Percentiles rank a stretch among this genome's conserved stretches.
phyloP scores from a whole-genome alignment of 192 early-diverging fungal species.

The Chytriomyces sp. region DNA sequence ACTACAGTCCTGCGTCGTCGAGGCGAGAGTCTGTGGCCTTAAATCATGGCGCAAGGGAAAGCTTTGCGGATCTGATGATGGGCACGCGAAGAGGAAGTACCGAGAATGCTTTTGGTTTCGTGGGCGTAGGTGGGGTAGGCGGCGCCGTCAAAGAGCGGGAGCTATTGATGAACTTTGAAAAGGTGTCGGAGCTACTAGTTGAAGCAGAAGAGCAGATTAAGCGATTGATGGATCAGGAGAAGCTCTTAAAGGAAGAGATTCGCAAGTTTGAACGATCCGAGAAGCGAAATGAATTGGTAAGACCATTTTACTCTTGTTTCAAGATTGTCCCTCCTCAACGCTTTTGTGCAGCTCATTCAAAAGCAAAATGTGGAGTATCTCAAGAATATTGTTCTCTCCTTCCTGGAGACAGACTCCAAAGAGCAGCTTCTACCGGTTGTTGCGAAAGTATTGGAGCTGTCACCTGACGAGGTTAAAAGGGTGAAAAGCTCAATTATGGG shows the following conservation, averaged over 20 bases:
- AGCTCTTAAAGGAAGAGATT: conserved; percentile 59
- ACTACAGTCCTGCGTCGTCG: conserved; percentile 9
- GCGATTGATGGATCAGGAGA: conserved; percentile 15
- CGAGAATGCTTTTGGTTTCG: background rate
- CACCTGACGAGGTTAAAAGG: conserved; percentile 27
- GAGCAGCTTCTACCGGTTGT: conserved; percentile 32
- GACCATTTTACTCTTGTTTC: background rate
- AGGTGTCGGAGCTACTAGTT: conserved; percentile 27
- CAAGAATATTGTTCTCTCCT: conserved; percentile 72
- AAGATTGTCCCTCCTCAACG: background rate
- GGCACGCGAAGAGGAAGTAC: background rate
- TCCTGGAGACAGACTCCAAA: conserved; percentile 52
- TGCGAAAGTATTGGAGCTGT: conserved; percentile 33
- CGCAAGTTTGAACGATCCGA: conserved; percentile 64
- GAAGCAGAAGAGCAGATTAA: conserved; percentile 32
- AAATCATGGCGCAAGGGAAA: conserved; percentile 4
- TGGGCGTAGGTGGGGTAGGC: background rate
- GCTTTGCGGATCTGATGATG: conserved; percentile 23
- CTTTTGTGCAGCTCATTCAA: conserved; percentile 18
- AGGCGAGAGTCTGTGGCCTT: conserved; percentile 1
- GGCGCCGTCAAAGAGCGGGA: conserved; percentile 14
- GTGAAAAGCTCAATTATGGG: conserved; percentile 12
- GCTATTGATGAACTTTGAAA: conserved; percentile 27
- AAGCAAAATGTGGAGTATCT: conserved; percentile 63
- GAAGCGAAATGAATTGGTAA: conserved; percentile 58